Base-by-base conservation (phyloP, 768 basidiomycete genomes). In the Termitomyces sp. region DNA sequence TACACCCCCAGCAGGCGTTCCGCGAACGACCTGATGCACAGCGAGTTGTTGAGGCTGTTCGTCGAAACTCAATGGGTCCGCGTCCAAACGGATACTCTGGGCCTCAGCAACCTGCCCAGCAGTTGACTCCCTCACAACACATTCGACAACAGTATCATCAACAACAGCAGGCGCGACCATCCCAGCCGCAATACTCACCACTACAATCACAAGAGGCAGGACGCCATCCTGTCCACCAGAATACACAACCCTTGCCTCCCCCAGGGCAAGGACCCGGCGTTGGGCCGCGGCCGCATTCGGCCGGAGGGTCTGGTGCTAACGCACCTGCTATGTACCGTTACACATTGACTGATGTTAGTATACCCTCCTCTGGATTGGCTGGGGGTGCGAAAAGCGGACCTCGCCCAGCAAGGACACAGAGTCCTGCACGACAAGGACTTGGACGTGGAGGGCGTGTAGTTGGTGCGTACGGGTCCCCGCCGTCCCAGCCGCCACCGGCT, bases 31-130 rank as follows among this genome's bases (percentile, higher is more conserved):
- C 69, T 15, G 78, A 81, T 28, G 69, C 76, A 0, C 69, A 68
- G 24, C 73, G 73, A 51, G 78, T 86, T 26, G 74, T 88, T 12
- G 83, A 85, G 16, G 70, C 75, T 34, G 80, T 85, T 12, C 70
- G 86, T 34, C 80, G 77, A 69, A 81, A 75, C 63, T 84, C 83
- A 18, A 46, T 72, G 34, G 50, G 41, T 34, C 36, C 20, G 10
- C 59, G 50, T 46, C 48, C 55, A 24, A 44, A 46, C n/a, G 60
- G 56, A 22, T 55, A 48, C n/a, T 42, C 44, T 15, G n/a, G 29
- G 12, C 52, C 55, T 22, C 58, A 56, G 41, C 31, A 34, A 22
- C 34, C 62, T 46, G 44, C 49, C 15, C 63, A 57, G 3, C 62
- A 59, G 51, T 47, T 65, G 39, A 61, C 64, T 20, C 64, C 64